phyloP scores from a whole-genome alignment of 768 basidiomycete genomes.

The Dictyophora rubrovolvata region DNA sequence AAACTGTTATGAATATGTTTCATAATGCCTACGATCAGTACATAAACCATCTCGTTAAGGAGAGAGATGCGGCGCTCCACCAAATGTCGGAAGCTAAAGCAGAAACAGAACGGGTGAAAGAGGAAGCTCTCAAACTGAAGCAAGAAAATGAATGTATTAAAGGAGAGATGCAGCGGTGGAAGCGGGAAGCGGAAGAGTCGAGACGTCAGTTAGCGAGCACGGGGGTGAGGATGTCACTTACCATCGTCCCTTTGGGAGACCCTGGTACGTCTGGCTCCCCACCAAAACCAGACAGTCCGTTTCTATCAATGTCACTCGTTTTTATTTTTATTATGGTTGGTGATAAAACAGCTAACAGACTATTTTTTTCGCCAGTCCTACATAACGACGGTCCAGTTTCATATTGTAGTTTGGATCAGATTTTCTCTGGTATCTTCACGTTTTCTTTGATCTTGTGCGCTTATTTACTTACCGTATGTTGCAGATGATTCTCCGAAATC shows the following conservation, averaged over 20 bases:
- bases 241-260: neutral
- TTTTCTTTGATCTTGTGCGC: no score
- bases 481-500: no score
- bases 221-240: conserved; percentile 2
- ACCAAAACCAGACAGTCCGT: neutral
- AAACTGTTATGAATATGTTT: neutral
- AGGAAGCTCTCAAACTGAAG: neutral
- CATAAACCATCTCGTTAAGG: neutral
- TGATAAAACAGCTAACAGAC: neutral
- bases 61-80: neutral
- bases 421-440: no score
- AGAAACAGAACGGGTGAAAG: neutral
- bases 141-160: neutral
- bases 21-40: neutral
- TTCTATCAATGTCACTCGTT: neutral
- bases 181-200: neutral
- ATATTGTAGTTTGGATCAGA: no score
- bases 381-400: no score
- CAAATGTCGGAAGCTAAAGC: neutral
- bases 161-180: neutral
- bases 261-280: neutral
- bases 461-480: no score
- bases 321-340: neutral
- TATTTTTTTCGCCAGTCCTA: no score
- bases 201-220: neutral